Conservation (phyloP, 2,329 filamentous ascomycete genomes). For the Epichloe uncinata region DNA sequence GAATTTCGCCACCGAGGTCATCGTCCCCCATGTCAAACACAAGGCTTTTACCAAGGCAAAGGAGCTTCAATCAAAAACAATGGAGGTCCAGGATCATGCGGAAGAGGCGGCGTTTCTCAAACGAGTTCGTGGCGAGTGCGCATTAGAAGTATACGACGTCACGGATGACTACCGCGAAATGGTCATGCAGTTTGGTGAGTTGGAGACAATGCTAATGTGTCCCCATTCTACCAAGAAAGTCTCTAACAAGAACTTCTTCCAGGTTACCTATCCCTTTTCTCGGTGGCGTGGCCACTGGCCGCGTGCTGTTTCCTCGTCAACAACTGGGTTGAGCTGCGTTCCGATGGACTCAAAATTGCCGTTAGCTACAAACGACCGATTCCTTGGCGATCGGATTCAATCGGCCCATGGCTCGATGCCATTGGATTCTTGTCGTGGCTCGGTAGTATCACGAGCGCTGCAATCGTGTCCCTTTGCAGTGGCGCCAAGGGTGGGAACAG, state of each 20-base stretch:
- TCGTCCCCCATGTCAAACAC: conserved; percentile 77
- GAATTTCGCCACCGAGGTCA: conserved; percentile 69
- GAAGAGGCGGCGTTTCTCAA: conserved; percentile 72
- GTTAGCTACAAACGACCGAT: conserved; percentile 78
- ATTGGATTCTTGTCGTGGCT: conserved; percentile 89
- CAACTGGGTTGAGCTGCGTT: conserved; percentile 90
- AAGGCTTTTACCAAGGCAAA: conserved; percentile 67
- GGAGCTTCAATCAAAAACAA: conserved; percentile 50
- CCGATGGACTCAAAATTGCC: conserved; percentile 89
- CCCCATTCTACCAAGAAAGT: no score
- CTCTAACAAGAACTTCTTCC: conserved; percentile 14
- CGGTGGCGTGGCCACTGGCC: conserved; percentile 89
- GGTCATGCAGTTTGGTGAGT: conserved; percentile 62
- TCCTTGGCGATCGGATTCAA: conserved; percentile 82
- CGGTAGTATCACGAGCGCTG: conserved; percentile 74
- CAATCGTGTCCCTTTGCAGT: conserved; percentile 81
- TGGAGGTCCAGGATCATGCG: conserved; percentile 48
- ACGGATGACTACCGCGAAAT: conserved; percentile 86
- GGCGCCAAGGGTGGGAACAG: conserved; percentile 50
- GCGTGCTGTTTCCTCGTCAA: conserved; percentile 81
- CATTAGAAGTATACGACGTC: conserved; percentile 77
- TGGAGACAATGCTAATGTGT: not conserved
- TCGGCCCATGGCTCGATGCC: conserved; percentile 81
- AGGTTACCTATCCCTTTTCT: conserved; percentile 84
- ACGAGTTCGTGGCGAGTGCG: conserved; percentile 70